A percentile compares a stretch with the other conserved stretches of the same genome.
Evolutionary conservation across 164 flowering plant species (phyloP).

Genomic region (Paratinospora sagittata): DNA sequence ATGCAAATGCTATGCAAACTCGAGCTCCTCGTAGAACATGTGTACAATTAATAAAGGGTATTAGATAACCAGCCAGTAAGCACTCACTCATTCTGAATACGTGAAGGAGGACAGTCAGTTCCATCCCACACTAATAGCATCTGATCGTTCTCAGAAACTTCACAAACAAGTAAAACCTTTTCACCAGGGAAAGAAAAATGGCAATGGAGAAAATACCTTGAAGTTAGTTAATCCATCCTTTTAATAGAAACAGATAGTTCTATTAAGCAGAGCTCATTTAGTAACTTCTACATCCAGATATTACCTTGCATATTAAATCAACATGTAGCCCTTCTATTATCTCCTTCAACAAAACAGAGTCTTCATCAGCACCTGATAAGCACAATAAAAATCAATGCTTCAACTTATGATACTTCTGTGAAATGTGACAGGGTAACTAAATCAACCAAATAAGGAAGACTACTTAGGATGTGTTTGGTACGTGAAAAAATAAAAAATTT

Average conservation of each 20-base stretch:
- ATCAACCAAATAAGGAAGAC: neutral
- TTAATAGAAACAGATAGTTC: neutral
- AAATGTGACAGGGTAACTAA: neutral
- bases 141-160: neutral
- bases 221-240: neutral
- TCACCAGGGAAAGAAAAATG: neutral
- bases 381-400: neutral
- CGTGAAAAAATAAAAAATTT: too few species aligned
- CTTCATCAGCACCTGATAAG: neutral
- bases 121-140: conserved; percentile 1
- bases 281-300: neutral
- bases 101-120: conserved; percentile 1
- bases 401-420: neutral
- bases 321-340: neutral
- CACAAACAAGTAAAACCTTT: neutral
- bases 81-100: neutral
- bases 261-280: neutral
- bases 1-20: too few species aligned
- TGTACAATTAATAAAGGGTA: neutral
- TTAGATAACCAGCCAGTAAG: neutral
- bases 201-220: neutral
- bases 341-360: neutral
- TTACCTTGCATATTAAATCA: conserved; percentile 3
- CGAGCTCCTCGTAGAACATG: neutral
- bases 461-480: too few species aligned